A percentile compares a stretch with the other conserved stretches of the same genome.
Conservation (phyloP, 768 basidiomycete genomes). For the Boletus tylopilopsis region DNA sequence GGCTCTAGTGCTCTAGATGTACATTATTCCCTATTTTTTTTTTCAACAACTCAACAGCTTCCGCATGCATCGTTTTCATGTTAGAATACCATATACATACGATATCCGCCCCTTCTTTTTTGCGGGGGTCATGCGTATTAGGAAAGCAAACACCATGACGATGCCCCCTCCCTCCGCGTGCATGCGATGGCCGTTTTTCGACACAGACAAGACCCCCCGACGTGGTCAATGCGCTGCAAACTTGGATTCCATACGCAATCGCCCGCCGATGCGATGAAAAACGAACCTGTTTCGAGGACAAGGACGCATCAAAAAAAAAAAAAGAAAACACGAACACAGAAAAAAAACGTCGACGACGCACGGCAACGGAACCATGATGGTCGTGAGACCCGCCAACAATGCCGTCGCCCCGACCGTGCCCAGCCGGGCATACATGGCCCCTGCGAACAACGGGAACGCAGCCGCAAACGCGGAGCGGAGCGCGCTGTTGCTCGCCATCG, state of each 20-base stretch:
- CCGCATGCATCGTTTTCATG: no score
- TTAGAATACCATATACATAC: no score
- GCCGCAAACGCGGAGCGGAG: constrained; percentile 45
- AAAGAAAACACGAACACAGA: no score
- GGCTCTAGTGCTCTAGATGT: constrained; percentile 21
- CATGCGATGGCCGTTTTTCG: no score
- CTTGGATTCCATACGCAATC: constrained; percentile 40
- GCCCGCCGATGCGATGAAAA: constrained; percentile 45
- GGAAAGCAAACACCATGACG: no score
- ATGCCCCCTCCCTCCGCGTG: no score
- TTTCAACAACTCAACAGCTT: constrained; percentile 7
- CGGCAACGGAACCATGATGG: constrained; percentile 61
- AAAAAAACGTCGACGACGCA: constrained; percentile 37
- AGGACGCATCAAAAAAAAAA: neutral
- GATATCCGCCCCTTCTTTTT: no score
- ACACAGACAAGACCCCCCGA: neutral
- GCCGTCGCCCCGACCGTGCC: constrained; percentile 72
- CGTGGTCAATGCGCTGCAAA: constrained; percentile 33
- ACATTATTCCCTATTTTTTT: constrained; percentile 15
- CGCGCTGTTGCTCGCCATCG: constrained; percentile 64
- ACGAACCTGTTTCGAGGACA: constrained; percentile 44
- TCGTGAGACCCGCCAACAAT: constrained; percentile 61
- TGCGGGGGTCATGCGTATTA: no score
- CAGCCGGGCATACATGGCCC: constrained; percentile 47
- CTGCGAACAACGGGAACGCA: constrained; percentile 51